Evolutionary conservation across 1,284 basidiomycete genomes (phyloP), one percentile per base, ranked within the genome.

Genomic region (Pyrrhoderma noxium): DNA sequence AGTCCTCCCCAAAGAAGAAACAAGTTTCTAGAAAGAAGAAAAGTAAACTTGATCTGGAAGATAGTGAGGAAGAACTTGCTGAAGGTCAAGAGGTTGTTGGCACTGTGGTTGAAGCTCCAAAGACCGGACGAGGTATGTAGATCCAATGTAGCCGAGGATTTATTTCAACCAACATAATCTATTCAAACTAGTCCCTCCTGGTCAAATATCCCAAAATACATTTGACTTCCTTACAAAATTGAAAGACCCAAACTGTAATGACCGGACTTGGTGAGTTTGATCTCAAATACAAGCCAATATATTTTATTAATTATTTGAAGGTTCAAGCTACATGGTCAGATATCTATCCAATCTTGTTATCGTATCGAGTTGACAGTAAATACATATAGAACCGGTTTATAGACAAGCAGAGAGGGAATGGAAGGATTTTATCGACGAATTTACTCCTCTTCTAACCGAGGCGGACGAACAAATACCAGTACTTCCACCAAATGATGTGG

Each of bases 321-420:
- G 86, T 89, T 89, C 63, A 88, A 82, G 63, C 65, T 88, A 8
- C 77, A 85, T 58, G 85, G 85, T 85, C 64, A 41, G n/a, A n/a
- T n/a, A n/a, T n/a, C n/a, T n/a, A n/a, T n/a, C n/a, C n/a, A n/a
- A n/a, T n/a, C n/a, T n/a, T n/a, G n/a, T n/a, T n/a, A n/a, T n/a
- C n/a, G n/a, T n/a, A n/a, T 62, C 63, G 39, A 14, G 39, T 31
- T 50, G 11, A 18, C 53, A 27, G n/a, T n/a, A 50, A 14, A 43
- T n/a, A n/a, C n/a, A n/a, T 41, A 21, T 61, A 89, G 92, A 94
- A 59, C 86, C 87, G 1, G 79, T 91, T 1, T 93, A 84, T 61
- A 76, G 91, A 9, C 74, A 76, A 36, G 88, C 88, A 0, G 91
- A 94, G 64, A 79, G 82, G 60, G 92, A 96, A 65, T 95, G 87